Evolutionary conservation across 176 grass and related monocot genomes (phyloP), one percentile per base, ranked within the genome.

Genomic region (Puya raimondii): DNA sequence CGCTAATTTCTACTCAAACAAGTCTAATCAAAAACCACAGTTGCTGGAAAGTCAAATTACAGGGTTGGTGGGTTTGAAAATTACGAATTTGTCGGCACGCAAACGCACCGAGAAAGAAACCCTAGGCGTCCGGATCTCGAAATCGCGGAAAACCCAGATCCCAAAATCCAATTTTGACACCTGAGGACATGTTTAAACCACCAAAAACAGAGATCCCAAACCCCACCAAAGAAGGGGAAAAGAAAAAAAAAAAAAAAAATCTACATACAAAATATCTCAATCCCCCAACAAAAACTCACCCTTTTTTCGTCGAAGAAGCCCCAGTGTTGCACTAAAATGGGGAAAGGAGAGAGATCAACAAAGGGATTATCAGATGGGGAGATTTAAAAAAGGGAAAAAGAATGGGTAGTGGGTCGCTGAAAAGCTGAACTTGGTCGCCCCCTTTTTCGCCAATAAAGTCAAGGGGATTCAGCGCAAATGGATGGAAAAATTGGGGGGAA

Each of bases 371-470:
- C 0, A 7, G 33, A 61, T 64, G 21, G 71, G 6, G 13, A 47
- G 53, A 74, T 3, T 14, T 48, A 70, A 69, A 21, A 64, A 57
- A 56, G 9, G 47, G n/a, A 49, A 70, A 27, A 42, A 23, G 47
- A 33, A 25, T 15, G 14, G 22, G 23, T 16, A 72, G 53, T 79
- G 77, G 68, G 26, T 64, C 29, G 68, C 59, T 79, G 75, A 78
- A 78, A 78, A 33, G 50, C 50, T 78, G 65, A 78, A 70, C 75
- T 78, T 47, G 50, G 66, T 78, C 75, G 21, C 49, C 4, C 58
- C 64, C 22, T 72, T 79, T 79, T 79, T 9, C 7, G 15, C 50
- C 66, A 65, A 49, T 72, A 72, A 72, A 79, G 69, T 72, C 77
- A 79, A 79, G 16, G 56, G n/a, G 10, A 21, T 59, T 59, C 56